Percentiles rank a stretch among this genome's conserved stretches.
These are phyloP conservation scores for Vicia sativa DNA, from an alignment of 306 rosid genomes.

Conservation along the genomic window DNA sequence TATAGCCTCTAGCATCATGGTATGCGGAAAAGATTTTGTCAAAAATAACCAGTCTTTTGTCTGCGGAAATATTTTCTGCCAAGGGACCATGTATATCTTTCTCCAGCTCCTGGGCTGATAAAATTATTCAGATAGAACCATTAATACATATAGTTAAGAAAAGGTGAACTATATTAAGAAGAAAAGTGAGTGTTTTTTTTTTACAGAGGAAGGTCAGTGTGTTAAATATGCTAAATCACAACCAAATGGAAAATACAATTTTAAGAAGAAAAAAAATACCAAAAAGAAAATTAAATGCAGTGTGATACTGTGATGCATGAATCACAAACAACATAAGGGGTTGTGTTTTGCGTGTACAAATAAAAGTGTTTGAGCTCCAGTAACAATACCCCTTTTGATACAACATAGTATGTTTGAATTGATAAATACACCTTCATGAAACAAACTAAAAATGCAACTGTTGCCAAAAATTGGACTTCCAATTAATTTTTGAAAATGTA, in stretches of 20 bases:
- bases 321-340: conserved; percentile 1
- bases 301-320: conserved; percentile 9
- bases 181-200: conserved; percentile 18
- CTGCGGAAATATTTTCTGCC: conserved; percentile 75
- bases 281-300: neutral
- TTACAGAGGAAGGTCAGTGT: too few species aligned
- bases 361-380: conserved; percentile 1
- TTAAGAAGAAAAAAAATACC: neutral
- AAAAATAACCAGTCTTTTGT: conserved; percentile 73
- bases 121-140: conserved; percentile 42
- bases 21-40: conserved; percentile 95
- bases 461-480: conserved; percentile 8
- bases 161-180: conserved; percentile 13
- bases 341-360: conserved; percentile 18
- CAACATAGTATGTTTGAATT: conserved; percentile 1
- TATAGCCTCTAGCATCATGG: conserved; percentile 89
- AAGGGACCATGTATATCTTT: conserved; percentile 73
- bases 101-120: conserved; percentile 97
- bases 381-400: neutral
- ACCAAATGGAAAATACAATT: neutral
- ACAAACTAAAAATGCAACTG: conserved; percentile 4
- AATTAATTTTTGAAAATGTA: neutral
- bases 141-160: conserved; percentile 30
- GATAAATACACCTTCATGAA: conserved; percentile 10
- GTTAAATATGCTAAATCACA: conserved; percentile 29